phyloP scores from a whole-genome alignment of 2,329 filamentous ascomycete species.

The Rhynchosporium agropyri region DNA sequence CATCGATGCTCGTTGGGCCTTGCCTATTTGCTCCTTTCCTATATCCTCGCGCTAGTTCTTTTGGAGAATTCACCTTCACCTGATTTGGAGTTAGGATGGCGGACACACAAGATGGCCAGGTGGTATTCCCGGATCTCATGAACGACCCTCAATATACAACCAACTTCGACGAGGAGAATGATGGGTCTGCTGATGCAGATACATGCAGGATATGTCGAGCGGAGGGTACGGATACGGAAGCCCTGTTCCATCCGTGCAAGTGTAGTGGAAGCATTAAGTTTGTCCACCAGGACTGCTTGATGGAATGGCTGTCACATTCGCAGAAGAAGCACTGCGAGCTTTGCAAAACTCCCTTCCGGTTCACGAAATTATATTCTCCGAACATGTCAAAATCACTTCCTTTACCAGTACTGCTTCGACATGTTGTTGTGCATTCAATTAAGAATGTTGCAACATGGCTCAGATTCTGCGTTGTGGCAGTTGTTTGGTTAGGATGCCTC shows the following conservation, averaged over 20 bases:
- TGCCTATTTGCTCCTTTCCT: conserved; percentile 31
- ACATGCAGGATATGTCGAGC: conserved; percentile 98
- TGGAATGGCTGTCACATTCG: conserved; percentile 98
- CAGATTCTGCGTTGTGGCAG: conserved; percentile 74
- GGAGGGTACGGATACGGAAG: conserved; percentile 79
- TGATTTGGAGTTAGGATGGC: conserved; percentile 27
- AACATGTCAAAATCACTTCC: conserved; percentile 89
- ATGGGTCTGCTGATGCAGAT: conserved; percentile 52
- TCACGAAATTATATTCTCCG: conserved; percentile 95
- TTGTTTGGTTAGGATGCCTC: conserved; percentile 86
- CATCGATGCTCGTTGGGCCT: conserved; percentile 34
- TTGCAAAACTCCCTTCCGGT: conserved; percentile 97
- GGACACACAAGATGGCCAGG: conserved; percentile 17
- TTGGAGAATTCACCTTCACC: neutral
- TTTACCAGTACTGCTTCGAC: conserved; percentile 75
- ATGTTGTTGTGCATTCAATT: conserved; percentile 73
- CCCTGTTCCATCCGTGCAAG: conserved; percentile 96
- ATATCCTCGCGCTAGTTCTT: neutral
- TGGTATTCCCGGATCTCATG: conserved; percentile 53
- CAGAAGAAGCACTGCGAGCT: conserved; percentile 99
- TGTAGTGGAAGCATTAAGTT: conserved; percentile 99
- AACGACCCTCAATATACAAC: conserved; percentile 56
- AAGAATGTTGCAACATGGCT: conserved; percentile 76
- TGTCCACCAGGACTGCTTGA: conserved; percentile 95
- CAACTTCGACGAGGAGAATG: conserved; percentile 41